A percentile compares a stretch with the other conserved stretches of the same genome.
Evolutionary conservation across 805 yeast genomes (phyloP).

Genomic region (Metschnikowia anglica): DNA sequence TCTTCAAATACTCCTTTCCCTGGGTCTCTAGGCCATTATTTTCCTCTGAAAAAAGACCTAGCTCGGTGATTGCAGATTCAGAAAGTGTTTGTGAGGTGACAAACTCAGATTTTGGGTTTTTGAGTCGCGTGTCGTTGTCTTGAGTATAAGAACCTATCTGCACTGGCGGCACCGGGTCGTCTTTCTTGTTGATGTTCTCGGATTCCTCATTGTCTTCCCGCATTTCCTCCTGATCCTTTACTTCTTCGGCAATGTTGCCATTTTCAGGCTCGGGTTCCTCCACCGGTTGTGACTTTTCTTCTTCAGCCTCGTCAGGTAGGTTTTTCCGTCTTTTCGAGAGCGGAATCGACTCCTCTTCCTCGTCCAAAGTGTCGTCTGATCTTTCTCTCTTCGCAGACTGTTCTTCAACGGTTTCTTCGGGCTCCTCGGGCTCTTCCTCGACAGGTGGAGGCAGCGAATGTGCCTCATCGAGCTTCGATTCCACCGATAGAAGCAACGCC

Average conservation of each 20-base stretch:
- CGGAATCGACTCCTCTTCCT: slow-evolving; percentile 18
- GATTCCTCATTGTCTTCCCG: background rate
- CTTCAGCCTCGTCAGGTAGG: slow-evolving; percentile 1
- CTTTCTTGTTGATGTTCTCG: slow-evolving; percentile 24
- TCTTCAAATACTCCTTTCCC: slow-evolving; percentile 73
- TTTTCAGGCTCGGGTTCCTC: background rate
- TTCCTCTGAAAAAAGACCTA: slow-evolving; percentile 66
- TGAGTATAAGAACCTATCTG: slow-evolving; percentile 45
- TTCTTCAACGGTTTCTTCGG: slow-evolving; percentile 1
- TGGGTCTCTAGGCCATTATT: slow-evolving; percentile 57
- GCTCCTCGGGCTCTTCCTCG: slow-evolving; percentile 5
- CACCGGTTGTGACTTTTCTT: slow-evolving; percentile 2
- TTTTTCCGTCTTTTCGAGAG: slow-evolving; percentile 18
- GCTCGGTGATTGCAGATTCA: slow-evolving; percentile 54
- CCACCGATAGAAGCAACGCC: slow-evolving; percentile 24
- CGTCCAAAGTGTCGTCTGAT: slow-evolving; percentile 8
- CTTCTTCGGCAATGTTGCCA: slow-evolving; percentile 14
- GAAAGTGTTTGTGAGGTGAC: slow-evolving; percentile 71
- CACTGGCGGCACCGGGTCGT: slow-evolving; percentile 46
- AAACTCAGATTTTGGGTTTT: slow-evolving; percentile 74
- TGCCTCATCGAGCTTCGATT: slow-evolving; percentile 9
- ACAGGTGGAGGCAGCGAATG: slow-evolving; percentile 5
- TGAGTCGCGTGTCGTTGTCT: slow-evolving; percentile 57
- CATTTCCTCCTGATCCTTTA: slow-evolving; percentile 1
- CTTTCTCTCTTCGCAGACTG: slow-evolving; percentile 8